These are phyloP conservation scores for Asterionellopsis glacialis DNA, from an alignment of 108 stramenopile species.

Conservation along the genomic window DNA sequence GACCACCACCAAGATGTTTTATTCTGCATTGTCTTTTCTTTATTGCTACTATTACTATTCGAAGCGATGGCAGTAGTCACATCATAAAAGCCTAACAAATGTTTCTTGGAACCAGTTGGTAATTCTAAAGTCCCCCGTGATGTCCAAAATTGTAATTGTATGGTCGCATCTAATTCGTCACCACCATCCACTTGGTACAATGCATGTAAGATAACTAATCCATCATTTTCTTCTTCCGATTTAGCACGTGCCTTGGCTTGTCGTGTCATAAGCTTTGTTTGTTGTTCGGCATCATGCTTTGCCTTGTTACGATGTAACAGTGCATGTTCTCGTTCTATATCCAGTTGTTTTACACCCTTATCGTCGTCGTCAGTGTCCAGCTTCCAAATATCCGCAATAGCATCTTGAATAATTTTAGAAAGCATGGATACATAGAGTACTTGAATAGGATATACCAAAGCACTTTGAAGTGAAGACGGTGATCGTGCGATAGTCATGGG, in stretches of 20 bases:
- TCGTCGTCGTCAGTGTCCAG: neutral
- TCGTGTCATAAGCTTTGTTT: slow-evolving; percentile 45
- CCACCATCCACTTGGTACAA: slow-evolving; percentile 31
- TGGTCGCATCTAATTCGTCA: slow-evolving; percentile 48
- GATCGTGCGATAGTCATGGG: slow-evolving; percentile 22
- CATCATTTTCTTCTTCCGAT: slow-evolving; percentile 47
- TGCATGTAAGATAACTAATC: slow-evolving; percentile 62
- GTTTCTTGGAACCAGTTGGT: slow-evolving; percentile 49
- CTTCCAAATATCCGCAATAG: slow-evolving; percentile 4
- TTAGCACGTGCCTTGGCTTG: slow-evolving; percentile 41
- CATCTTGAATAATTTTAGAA: slow-evolving; percentile 22
- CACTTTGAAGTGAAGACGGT: slow-evolving; percentile 5
- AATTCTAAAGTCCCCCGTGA: slow-evolving; percentile 37
- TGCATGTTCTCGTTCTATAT: neutral
- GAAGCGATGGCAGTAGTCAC: neutral
- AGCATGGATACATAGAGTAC: slow-evolving; percentile 20
- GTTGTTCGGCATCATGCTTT: slow-evolving; percentile 39
- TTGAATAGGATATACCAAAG: slow-evolving; percentile 17
- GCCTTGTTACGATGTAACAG: slow-evolving; percentile 18
- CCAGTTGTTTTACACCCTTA: neutral
- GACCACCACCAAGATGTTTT: too few relatives aligned
- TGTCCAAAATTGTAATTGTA: slow-evolving; percentile 74
- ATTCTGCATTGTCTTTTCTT: too few relatives aligned
- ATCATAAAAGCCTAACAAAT: slow-evolving; percentile 68
- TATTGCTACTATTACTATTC: too few relatives aligned